Percentiles rank a stretch among this genome's conserved stretches.
phyloP scores from a whole-genome alignment of 2,329 filamentous ascomycete genomes.

The Atkinsonella hypoxylon region DNA sequence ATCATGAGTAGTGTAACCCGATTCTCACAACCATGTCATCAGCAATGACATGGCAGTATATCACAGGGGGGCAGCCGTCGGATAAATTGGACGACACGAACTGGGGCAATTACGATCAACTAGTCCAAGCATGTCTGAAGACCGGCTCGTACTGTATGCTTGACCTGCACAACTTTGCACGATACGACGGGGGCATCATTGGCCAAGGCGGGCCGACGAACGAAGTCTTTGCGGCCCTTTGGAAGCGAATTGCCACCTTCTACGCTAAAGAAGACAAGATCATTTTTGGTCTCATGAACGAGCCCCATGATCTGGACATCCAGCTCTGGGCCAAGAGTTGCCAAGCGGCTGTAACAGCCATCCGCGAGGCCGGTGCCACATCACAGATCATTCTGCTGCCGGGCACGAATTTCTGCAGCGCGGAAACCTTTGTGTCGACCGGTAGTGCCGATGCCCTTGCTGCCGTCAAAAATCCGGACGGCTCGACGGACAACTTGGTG shows the following conservation, averaged over 20 bases:
- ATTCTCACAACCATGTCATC: background rate
- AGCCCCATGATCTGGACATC: conserved; percentile 50
- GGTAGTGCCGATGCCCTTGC: conserved; percentile 39
- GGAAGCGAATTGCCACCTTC: conserved; percentile 44
- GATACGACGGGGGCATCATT: conserved; percentile 50
- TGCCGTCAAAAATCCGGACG: conserved; percentile 46
- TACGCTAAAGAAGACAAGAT: conserved; percentile 41
- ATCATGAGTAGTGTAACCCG: background rate
- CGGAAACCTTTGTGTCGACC: conserved; percentile 33
- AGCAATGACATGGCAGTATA: conserved; percentile 44
- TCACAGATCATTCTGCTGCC: conserved; percentile 48
- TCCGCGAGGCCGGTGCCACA: conserved; percentile 52
- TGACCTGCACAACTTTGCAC: conserved; percentile 46
- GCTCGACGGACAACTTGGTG: conserved; percentile 41
- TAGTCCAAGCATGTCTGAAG: conserved; percentile 43
- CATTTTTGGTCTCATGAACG: conserved; percentile 59
- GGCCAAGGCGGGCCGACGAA: conserved; percentile 53
- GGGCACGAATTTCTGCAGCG: conserved; percentile 46
- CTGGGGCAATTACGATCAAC: conserved; percentile 37
- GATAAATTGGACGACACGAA: conserved; percentile 35
- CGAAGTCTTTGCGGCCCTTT: conserved; percentile 44
- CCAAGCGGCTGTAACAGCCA: conserved; percentile 52
- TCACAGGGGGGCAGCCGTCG: conserved; percentile 40
- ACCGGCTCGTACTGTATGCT: conserved; percentile 48
- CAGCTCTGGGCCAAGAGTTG: conserved; percentile 45